phyloP scores from a whole-genome alignment of 306 rosid genomes.

The Medicago ruthenica region DNA sequence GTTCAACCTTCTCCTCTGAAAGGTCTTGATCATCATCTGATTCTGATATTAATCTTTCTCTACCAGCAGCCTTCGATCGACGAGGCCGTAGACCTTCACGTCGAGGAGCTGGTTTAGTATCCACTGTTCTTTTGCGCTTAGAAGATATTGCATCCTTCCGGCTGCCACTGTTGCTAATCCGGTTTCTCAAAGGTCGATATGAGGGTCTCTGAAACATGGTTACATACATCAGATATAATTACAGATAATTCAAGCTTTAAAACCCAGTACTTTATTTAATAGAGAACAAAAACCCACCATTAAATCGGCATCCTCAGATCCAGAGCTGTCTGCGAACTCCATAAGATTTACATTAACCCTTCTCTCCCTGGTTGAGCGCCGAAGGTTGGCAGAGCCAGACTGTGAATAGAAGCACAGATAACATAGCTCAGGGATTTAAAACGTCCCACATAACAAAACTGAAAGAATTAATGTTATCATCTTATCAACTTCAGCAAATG shows the following conservation, averaged over 20 bases:
- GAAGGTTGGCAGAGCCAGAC: constrained; percentile 65
- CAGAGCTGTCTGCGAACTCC: constrained; percentile 67
- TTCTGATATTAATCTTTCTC: constrained; percentile 55
- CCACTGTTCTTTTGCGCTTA: constrained; percentile 62
- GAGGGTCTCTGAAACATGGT: constrained; percentile 66
- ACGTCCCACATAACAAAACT: constrained; percentile 28
- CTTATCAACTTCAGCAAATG: constrained; percentile 22
- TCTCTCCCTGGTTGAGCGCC: constrained; percentile 81
- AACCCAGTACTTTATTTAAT: constrained; percentile 10
- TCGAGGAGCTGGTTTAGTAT: constrained; percentile 63
- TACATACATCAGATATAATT: constrained; percentile 43
- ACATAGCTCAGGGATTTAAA: constrained; percentile 40
- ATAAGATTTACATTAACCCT: constrained; percentile 58
- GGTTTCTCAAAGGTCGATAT: constrained; percentile 55
- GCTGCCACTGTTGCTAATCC: constrained; percentile 51
- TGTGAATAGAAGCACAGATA: constrained; percentile 41
- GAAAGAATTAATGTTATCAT: constrained; percentile 27
- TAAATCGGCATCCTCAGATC: constrained; percentile 68
- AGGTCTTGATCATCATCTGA: constrained; percentile 75
- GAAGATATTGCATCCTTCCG: constrained; percentile 60
- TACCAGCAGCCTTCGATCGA: constrained; percentile 59
- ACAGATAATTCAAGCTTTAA: constrained; percentile 41
- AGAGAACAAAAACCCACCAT: constrained; percentile 65
- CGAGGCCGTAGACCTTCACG: constrained; percentile 99
- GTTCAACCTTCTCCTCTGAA: constrained; percentile 74